Evolutionary conservation across 371 early-diverging fungal species (phyloP), one percentile per base, ranked within the genome.

Genomic region (Mucor racemosus): DNA sequence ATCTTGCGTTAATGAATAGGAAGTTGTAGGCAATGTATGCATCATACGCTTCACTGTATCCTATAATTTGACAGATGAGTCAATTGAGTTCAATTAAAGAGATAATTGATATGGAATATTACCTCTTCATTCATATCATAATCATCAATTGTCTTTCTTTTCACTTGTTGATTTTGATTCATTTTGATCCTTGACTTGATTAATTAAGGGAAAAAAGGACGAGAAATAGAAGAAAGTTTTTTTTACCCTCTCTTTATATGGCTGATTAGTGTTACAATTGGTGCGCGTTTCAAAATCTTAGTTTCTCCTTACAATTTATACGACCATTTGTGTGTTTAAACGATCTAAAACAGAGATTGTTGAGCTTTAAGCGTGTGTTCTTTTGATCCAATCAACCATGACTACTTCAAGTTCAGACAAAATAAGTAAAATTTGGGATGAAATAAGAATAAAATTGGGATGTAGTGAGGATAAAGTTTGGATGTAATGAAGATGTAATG

Each of bases 131-230:
- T 26, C 31, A 31, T 17, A 17, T n/a, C 7, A 6, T 44, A 53
- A 10, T 53, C 53, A 53, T 53, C 53, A 26, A 31, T 31, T 26
- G 53, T 53, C 53, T 53, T 53, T 53, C 53, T 53, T 26, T 53
- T 53, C 21, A 53, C 14, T 26, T 53, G 31, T 26, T 53, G 31
- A 31, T 31, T 53, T 10, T 53, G 53, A 14, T 31, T 53, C 53
- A 53, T 53, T 6, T 7, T 53, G 26, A 31, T 13, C 26, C 31
- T 53, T 13, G 53, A 3, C 26, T 26, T 26, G 0, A 21, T 53
- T 26, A 53, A 53, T 31, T 26, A 53, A 31, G 53, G 21, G 21
- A 26, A 53, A 21, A 31, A 10, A 7, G 21, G 6, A 53, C 26
- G 53, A 19, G 53, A 26, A 19, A 31, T 9, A 53, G 21, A 53